Base-by-base conservation (phyloP, 345 rosid genomes). In the Balakata baccata region DNA sequence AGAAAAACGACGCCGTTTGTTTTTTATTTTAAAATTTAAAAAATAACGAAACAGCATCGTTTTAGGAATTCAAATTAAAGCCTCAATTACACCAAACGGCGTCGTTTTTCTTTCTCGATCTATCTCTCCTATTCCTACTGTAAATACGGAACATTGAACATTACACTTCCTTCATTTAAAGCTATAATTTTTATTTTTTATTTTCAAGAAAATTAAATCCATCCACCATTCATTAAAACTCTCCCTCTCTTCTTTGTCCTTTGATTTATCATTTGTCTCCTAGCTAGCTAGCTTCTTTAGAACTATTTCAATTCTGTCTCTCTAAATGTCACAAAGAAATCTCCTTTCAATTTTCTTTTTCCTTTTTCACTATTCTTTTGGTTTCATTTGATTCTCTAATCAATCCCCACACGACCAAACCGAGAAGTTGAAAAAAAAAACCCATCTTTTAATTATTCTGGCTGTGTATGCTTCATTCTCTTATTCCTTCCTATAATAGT, bases 351-450 rank as follows among this genome's bases (percentile, higher is more conserved):
- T 34, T 53, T 13, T 64, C 13, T 61, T 8, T 23, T 54, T 8
- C 49, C 65, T 62, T 38, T 65, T 52, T 61, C 82, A 52, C 75
- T 84, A 84, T 86, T 81, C 69, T 69, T 70, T 72, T 52, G 47
- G 72, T 78, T 86, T 86, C 87, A 17, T 62, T 78, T 74, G 81
- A 78, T 86, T 83, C 86, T 64, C 77, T 63, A 73, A 65, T 64
- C 50, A 34, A 45, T 29, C 73, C 73, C 71, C 61, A 51, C 25
- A n/a, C n/a, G n/a, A 37, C 17, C 52, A 72, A 57, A 37, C 69
- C 22, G n/a, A n/a, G n/a, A n/a, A n/a, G n/a, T n/a, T 16, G 51
- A n/a, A n/a, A n/a, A 68, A 22, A 63, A 70, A 69, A 58, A 23
- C 65, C 70, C 68, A 47, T 58, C 80, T 83, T 79, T 81, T 47